These are phyloP conservation scores for Aquilaria yunnanensis DNA, from an alignment of 345 rosid genomes.

Conservation along the genomic window DNA sequence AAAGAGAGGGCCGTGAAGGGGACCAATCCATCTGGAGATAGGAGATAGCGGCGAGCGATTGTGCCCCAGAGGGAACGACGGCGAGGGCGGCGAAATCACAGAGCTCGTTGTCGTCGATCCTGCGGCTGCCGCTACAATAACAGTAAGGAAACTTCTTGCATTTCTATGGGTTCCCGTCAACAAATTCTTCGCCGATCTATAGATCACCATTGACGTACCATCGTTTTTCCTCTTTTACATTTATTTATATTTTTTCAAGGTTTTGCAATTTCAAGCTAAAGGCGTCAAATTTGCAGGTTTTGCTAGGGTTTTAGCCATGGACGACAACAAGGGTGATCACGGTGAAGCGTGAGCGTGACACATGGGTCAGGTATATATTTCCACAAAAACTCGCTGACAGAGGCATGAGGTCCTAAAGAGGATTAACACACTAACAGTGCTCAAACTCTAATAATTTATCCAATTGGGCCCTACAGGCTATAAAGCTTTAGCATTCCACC, in stretches of 20 bases:
- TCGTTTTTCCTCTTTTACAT: neutral
- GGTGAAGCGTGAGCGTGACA: too few relatives aligned
- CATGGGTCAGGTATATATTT: too few relatives aligned
- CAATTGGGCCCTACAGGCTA: too few relatives aligned
- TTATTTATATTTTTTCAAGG: neutral
- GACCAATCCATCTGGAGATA: constrained; percentile 64
- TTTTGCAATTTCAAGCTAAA: neutral
- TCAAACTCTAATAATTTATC: too few relatives aligned
- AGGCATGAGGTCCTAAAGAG: too few relatives aligned
- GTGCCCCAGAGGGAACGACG: constrained; percentile 22
- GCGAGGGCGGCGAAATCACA: constrained; percentile 25
- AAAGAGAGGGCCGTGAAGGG: constrained; percentile 69
- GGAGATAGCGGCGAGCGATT: constrained; percentile 22
- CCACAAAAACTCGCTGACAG: too few relatives aligned
- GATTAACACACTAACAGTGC: too few relatives aligned
- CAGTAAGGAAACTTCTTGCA: constrained; percentile 39
- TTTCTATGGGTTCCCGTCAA: constrained; percentile 19
- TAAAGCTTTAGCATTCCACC: too few relatives aligned
- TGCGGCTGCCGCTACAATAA: constrained; percentile 10
- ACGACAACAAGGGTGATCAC: too few relatives aligned
- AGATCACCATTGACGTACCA: constrained; percentile 50
- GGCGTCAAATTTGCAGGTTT: constrained; percentile 6
- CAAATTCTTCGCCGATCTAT: constrained; percentile 38
- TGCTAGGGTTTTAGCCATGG: neutral
- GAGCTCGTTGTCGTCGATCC: constrained; percentile 8